These are phyloP conservation scores for Pseudomonodictys pantanalensis DNA, from an alignment of 495 filamentous ascomycete genomes.

Conservation along the genomic window DNA sequence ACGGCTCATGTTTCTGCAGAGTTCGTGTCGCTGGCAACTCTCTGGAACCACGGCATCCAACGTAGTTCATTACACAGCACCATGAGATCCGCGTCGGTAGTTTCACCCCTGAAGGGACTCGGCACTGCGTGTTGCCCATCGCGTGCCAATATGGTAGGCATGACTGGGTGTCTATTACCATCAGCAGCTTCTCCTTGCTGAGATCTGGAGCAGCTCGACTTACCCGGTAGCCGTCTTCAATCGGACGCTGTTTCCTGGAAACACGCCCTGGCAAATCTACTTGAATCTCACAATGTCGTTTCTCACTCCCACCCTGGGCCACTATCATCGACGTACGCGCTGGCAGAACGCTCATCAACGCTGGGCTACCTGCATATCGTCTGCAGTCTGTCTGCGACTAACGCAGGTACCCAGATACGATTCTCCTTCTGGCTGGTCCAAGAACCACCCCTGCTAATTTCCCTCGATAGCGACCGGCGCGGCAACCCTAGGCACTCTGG, in stretches of 20 bases:
- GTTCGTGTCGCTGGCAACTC: too few relatives aligned
- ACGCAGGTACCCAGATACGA: conserved; percentile 28
- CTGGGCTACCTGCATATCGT: neutral
- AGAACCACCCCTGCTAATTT: conserved; percentile 6
- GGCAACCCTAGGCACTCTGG: neutral
- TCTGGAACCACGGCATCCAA: too few relatives aligned
- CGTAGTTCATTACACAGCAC: too few relatives aligned
- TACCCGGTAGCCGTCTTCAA: neutral
- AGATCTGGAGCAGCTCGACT: neutral
- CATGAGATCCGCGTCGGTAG: too few relatives aligned
- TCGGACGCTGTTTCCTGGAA: neutral
- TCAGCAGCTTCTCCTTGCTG: neutral
- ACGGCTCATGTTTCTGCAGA: too few relatives aligned
- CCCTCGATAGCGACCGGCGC: neutral
- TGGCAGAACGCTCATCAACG: neutral
- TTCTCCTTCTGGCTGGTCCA: conserved; percentile 4
- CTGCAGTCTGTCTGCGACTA: conserved; percentile 1
- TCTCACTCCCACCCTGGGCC: too few relatives aligned
- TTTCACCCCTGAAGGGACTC: too few relatives aligned
- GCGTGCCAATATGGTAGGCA: conserved; percentile 4
- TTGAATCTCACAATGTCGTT: neutral
- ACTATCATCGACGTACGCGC: conserved; percentile 1
- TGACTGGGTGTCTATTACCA: neutral
- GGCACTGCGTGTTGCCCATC: too few relatives aligned
- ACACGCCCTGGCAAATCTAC: neutral